These are phyloP conservation scores for Fusarium sp. DNA, from an alignment of 2,329 filamentous ascomycete genomes.

Conservation along the genomic window DNA sequence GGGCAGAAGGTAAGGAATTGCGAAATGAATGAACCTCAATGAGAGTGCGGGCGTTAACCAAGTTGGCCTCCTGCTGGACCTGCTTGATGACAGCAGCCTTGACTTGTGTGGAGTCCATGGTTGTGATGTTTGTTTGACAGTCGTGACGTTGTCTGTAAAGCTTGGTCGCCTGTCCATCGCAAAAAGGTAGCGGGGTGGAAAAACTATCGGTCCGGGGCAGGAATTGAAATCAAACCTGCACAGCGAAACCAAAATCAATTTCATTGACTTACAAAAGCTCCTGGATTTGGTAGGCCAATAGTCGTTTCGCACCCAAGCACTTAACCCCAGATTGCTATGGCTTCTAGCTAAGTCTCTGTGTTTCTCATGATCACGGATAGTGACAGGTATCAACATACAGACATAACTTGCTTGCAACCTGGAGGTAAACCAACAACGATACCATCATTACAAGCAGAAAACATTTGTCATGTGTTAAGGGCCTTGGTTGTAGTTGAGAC, in stretches of 20 bases:
- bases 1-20: constrained; percentile 2
- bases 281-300: not conserved
- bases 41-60: constrained; percentile 74
- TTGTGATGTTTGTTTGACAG: constrained; percentile 36
- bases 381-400: not conserved
- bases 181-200: constrained; percentile 12
- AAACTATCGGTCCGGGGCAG: constrained; percentile 21
- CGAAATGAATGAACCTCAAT: constrained; percentile 66
- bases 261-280: not conserved
- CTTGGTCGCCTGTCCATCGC: constrained; percentile 21
- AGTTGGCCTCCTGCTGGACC: constrained; percentile 70
- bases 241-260: not conserved
- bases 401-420: not conserved
- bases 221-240: no score
- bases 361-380: not conserved
- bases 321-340: not conserved
- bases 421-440: not conserved
- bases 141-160: constrained; percentile 30
- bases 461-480: not conserved
- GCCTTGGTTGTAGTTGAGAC: not conserved
- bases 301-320: not conserved
- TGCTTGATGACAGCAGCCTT: constrained; percentile 73
- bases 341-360: not conserved
- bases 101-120: constrained; percentile 67
- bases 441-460: not conserved